Evolutionary conservation across 371 early-diverging fungal species (phyloP).

Genomic region (Dinochytrium kinnereticum): DNA sequence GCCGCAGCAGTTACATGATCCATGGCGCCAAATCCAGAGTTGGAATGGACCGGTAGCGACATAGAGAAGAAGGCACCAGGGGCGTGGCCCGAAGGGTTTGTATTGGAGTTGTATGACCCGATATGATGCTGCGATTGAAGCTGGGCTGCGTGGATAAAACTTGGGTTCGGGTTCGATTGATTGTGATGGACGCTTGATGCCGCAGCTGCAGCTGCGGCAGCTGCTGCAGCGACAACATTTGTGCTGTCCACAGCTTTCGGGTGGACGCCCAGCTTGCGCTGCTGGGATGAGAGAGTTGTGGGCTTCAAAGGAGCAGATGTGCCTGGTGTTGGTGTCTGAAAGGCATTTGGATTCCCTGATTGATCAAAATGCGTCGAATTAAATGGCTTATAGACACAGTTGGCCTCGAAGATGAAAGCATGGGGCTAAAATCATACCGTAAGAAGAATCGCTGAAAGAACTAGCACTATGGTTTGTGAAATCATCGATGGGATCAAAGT

Average conservation of each 20-base stretch:
- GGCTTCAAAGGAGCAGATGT: slow-evolving; percentile 12
- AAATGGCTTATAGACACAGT: too few species aligned
- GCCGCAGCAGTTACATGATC: slow-evolving; percentile 1
- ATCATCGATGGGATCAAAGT: background rate
- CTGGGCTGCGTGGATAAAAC: background rate
- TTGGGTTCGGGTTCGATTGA: background rate
- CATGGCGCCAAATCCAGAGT: background rate
- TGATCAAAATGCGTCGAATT: too few species aligned
- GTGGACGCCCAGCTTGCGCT: background rate
- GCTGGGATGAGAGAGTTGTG: background rate
- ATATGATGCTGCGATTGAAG: slow-evolving; percentile 3
- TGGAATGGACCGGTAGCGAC: background rate
- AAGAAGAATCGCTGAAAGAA: background rate
- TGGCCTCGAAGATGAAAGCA: too few species aligned
- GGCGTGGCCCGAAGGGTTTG: background rate
- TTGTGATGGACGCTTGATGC: slow-evolving; percentile 11
- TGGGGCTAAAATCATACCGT: too few species aligned
- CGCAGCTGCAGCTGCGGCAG: slow-evolving; percentile 8
- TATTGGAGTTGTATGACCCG: too few species aligned
- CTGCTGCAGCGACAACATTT: slow-evolving; percentile 5
- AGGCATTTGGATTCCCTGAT: background rate
- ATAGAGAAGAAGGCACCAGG: slow-evolving; percentile 13
- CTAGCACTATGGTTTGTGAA: background rate
- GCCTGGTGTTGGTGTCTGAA: slow-evolving; percentile 9
- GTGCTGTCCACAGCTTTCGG: background rate